Conservation (phyloP, 179 eudicot genomes). For the Corrigiola litoralis region DNA sequence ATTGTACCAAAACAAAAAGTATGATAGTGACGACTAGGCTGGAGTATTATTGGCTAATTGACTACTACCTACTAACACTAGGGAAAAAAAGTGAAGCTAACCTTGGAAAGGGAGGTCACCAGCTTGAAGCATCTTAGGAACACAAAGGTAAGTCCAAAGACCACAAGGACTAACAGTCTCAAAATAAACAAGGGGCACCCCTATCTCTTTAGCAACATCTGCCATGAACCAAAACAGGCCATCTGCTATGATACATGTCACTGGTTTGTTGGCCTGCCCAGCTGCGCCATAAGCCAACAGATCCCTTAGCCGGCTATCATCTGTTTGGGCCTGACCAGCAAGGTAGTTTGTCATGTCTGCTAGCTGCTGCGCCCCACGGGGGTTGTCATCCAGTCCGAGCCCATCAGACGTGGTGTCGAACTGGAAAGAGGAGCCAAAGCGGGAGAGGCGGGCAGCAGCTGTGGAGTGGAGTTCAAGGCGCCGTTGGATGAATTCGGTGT, state of each 20-base stretch:
- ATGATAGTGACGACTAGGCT: too few relatives aligned
- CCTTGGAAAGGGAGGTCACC: conserved; percentile 45
- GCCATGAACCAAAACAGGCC: conserved; percentile 32
- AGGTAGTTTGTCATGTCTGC: conserved; percentile 19
- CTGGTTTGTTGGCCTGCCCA: conserved; percentile 3
- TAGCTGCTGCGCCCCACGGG: conserved; percentile 15
- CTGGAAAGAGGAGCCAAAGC: conserved; percentile 12
- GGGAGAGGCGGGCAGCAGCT: conserved; percentile 7
- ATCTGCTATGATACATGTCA: conserved; percentile 40
- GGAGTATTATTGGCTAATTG: too few relatives aligned
- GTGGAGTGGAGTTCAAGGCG: conserved; percentile 27
- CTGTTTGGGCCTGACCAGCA: conserved; percentile 7
- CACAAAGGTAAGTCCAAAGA: conserved; percentile 32
- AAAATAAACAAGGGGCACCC: conserved; percentile 34
- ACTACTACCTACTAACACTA: too few relatives aligned
- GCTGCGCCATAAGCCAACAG: conserved; percentile 18
- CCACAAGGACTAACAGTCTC: conserved; percentile 40
- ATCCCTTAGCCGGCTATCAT: conserved; percentile 19
- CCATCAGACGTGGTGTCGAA: conserved; percentile 33
- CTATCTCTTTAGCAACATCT: conserved; percentile 34
- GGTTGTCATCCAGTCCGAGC: conserved; percentile 30
- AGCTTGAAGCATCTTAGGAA: conserved; percentile 33
- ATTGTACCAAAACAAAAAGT: too few relatives aligned
- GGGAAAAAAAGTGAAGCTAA: conserved; percentile 1
- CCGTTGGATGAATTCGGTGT: conserved; percentile 27